These are phyloP conservation scores for Oropetium thomaeum DNA, from an alignment of 176 grass and related monocot species.

Conservation along the genomic window DNA sequence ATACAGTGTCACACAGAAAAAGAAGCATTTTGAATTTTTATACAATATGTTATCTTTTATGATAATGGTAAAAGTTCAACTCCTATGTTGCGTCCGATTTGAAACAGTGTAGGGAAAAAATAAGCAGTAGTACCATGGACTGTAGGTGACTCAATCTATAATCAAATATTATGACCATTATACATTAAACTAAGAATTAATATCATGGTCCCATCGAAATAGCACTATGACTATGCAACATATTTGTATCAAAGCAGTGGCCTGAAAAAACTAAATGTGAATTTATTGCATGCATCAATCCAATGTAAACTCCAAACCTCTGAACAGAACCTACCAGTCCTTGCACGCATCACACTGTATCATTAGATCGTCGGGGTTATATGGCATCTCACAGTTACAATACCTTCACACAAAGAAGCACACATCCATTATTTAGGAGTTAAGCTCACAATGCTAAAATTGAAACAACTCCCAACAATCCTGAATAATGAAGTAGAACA, in stretches of 20 bases:
- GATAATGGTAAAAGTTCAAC: not conserved
- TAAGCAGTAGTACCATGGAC: not conserved
- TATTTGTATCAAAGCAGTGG: not conserved
- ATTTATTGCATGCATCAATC: not conserved
- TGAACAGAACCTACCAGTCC: conserved; percentile 54
- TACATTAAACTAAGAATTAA: not conserved
- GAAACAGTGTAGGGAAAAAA: not conserved
- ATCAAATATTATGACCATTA: not conserved
- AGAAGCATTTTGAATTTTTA: not conserved
- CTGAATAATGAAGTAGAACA: not conserved
- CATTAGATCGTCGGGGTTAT: conserved; percentile 91
- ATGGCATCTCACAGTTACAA: conserved; percentile 92
- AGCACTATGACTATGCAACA: not conserved
- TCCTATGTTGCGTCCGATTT: not conserved
- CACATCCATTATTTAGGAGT: not conserved
- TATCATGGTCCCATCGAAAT: not conserved
- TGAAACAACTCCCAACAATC: not conserved
- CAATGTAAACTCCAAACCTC: not conserved
- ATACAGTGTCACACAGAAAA: not conserved
- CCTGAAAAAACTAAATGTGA: not conserved
- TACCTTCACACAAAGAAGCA: conserved; percentile 43
- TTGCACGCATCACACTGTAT: conserved; percentile 83
- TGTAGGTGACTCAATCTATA: not conserved
- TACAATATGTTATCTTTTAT: not conserved
- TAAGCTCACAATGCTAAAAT: not conserved